phyloP scores from a whole-genome alignment of 768 basidiomycete genomes.

The Dioszegia aurantiaca region DNA sequence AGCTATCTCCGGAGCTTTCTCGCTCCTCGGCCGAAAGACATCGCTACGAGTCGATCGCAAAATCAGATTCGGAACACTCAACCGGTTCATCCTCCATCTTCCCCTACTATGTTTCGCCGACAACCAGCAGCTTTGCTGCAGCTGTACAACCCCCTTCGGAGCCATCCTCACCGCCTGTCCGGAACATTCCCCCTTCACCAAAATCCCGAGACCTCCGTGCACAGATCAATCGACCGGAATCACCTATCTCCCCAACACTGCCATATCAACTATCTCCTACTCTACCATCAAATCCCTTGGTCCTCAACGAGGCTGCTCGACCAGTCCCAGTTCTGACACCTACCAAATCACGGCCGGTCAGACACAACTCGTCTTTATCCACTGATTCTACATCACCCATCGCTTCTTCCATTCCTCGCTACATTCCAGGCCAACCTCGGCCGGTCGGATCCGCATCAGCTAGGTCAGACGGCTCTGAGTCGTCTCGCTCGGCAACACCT shows the following conservation, averaged over 20 bases:
- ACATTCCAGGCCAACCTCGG: slow-evolving; percentile 44
- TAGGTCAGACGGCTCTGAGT: slow-evolving; percentile 32
- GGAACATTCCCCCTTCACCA: slow-evolving; percentile 31
- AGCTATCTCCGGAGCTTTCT: background rate
- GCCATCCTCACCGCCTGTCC: slow-evolving; percentile 19
- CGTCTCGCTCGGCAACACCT: slow-evolving; percentile 31
- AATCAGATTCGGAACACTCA: slow-evolving; percentile 29
- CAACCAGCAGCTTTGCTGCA: slow-evolving; percentile 23
- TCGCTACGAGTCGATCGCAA: slow-evolving; percentile 18
- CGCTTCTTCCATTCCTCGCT: slow-evolving; percentile 21
- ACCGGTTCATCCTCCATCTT: slow-evolving; percentile 26
- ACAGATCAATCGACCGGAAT: slow-evolving; percentile 21
- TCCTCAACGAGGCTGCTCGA: slow-evolving; percentile 1
- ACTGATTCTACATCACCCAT: slow-evolving; percentile 16
- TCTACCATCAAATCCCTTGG: background rate
- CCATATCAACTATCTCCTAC: background rate
- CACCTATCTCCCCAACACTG: background rate
- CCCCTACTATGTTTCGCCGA: slow-evolving; percentile 35
- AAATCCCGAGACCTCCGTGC: slow-evolving; percentile 34
- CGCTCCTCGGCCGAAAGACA: slow-evolving; percentile 1
- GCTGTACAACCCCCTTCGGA: slow-evolving; percentile 6
- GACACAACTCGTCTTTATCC: slow-evolving; percentile 25
- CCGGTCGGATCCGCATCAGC: slow-evolving; percentile 32
- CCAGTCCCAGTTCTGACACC: slow-evolving; percentile 34
- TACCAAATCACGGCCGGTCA: slow-evolving; percentile 25